Conservation (phyloP, 352 stramenopile species). For the Peronospora belbahrii region DNA sequence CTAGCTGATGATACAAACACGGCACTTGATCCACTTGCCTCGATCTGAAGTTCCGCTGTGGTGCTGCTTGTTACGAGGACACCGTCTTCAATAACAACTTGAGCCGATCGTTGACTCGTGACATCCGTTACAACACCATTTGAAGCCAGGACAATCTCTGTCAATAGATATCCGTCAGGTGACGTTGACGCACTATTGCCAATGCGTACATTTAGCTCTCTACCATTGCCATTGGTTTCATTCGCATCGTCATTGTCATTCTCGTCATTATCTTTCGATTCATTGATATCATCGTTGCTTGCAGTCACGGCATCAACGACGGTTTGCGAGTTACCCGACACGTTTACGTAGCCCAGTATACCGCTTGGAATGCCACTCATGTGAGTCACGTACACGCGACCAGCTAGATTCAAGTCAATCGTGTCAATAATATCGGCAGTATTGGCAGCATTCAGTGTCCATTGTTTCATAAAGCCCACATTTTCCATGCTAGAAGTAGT, state of each 20-base stretch:
- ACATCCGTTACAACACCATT: constrained; percentile 21
- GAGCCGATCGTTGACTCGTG: constrained; percentile 17
- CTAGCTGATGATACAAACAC: constrained; percentile 21
- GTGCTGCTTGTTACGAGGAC: constrained; percentile 21
- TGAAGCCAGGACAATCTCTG: constrained; percentile 23
- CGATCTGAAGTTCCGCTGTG: constrained; percentile 21
- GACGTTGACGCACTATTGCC: constrained; percentile 13
- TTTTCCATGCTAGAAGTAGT: constrained; percentile 15
- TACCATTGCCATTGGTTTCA: constrained; percentile 8
- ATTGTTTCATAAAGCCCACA: constrained; percentile 25
- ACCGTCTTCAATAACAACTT: constrained; percentile 24
- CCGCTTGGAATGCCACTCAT: constrained; percentile 15
- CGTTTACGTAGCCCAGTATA: constrained; percentile 30
- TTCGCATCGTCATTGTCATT: constrained; percentile 13
- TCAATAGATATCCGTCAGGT: constrained; percentile 24
- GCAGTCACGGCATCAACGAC: constrained; percentile 22
- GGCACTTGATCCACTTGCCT: constrained; percentile 21
- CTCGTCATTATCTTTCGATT: constrained; percentile 6
- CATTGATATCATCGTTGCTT: constrained; percentile 18
- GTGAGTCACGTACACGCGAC: constrained; percentile 25
- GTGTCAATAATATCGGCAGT: constrained; percentile 15
- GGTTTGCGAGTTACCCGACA: constrained; percentile 23
- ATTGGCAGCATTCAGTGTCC: constrained; percentile 17
- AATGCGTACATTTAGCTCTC: constrained; percentile 20
- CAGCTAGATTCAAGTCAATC: constrained; percentile 22